Evolutionary conservation across 352 stramenopile genomes (phyloP), one percentile per base, ranked within the genome.

Genomic region (Pseudoperonospora humuli): DNA sequence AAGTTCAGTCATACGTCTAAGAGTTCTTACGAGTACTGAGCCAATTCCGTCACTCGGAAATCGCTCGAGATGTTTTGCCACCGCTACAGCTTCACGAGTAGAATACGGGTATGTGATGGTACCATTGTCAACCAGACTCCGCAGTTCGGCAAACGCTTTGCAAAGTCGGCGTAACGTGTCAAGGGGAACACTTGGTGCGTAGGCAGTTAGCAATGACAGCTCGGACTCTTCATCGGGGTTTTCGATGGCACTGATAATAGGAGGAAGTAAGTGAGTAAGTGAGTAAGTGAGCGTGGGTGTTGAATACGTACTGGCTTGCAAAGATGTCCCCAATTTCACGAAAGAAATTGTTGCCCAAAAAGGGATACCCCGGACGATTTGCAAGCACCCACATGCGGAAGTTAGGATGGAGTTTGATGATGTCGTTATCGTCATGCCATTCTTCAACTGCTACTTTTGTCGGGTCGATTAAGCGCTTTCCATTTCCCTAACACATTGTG

Each of bases 261-360:
- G n/a, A n/a, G n/a, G n/a, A n/a, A n/a, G n/a, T n/a, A n/a, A n/a
- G n/a, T n/a, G n/a, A n/a, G n/a, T n/a, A n/a, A n/a, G n/a, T n/a
- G n/a, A n/a, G n/a, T n/a, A n/a, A n/a, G n/a, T n/a, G n/a, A n/a
- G n/a, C n/a, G n/a, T n/a, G n/a, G n/a, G n/a, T n/a, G n/a, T n/a
- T n/a, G n/a, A n/a, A n/a, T n/a, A 67, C 72, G 28, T 75, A 89
- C 76, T 96, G 79, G 59, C 72, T 93, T 2, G 86, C 79, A 64
- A 98, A 98, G 24, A 93, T 79, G 54, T 98, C 95, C 17, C 86
- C 86, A 44, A 97, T 96, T 56, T 96, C 84, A 5, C 75, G 60
- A 57, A 95, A 96, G 23, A 98, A 94, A 47, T 97, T 95, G 73
- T 98, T 98, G n/a, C 95, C 95, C 24, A 97, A 70, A 61, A 98